Base-by-base conservation (phyloP, 768 basidiomycete species). In the Neoboletus magnificus region DNA sequence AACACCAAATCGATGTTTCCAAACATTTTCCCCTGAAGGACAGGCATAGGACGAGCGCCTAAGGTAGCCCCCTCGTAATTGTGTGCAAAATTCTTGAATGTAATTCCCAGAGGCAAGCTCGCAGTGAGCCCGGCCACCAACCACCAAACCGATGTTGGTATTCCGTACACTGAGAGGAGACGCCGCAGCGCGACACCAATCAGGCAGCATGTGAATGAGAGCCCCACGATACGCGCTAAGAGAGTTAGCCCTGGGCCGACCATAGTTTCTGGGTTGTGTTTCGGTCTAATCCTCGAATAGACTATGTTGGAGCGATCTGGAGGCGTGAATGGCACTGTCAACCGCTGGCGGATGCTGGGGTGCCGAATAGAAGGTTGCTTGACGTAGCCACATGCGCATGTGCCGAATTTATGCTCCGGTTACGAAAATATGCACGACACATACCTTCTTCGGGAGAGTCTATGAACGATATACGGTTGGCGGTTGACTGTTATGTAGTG, bases 1-100 rank as follows among this genome's bases (percentile, higher is more conserved):
- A 65, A 46, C 56, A 82, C 58, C 16, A 80, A 48, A 55, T 82
- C 82, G 6, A 79, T 27, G 56, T 80, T 82, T 40, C 81, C 81
- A 10, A 75, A 64, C 49, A 39, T 61, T 46, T 71, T 71, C 0
- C 83, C 82, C 30, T 58, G 57, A 1, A 71, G 60, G 18, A 63
- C 62, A 7, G 75, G 77, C 5, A 78, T 71, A 29, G 76, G 69
- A 16, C 77, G 77, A 29, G 82, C 81, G 5, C 82, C 82, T 50
- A 79, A 39, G 1, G 68, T 64, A 33, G 73, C 71, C 5, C 82
- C 82, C 27, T 71, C 65, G 13, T 74, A 66, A 33, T 64, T 66
- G 25, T 72, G 66, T 10, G 56, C 56, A 9, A 74, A 46, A 7
- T 70, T 61, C 20, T 68, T 71, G 41, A 73, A 40, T 3, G 66